A percentile compares a stretch with the other conserved stretches of the same genome.
phyloP scores from a whole-genome alignment of 176 grass and related monocot species.

The Typha latifolia region DNA sequence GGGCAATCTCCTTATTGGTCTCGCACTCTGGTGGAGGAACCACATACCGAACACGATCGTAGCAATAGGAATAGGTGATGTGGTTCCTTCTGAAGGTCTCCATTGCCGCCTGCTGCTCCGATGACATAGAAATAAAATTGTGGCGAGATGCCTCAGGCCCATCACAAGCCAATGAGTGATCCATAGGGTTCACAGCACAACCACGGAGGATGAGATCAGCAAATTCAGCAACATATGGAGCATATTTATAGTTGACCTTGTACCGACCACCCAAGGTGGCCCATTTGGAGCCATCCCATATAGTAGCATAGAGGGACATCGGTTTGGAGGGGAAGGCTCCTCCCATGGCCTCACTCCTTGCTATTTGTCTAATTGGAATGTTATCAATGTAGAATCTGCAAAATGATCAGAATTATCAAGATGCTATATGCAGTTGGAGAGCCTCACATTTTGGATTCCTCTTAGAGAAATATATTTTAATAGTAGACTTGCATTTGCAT shows the following conservation, averaged over 20 bases:
- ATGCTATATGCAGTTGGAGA: neutral
- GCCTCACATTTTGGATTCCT: too few relatives aligned
- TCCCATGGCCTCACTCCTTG: constrained; percentile 51
- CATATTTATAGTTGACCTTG: constrained; percentile 82
- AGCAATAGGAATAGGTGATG: constrained; percentile 85
- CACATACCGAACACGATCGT: constrained; percentile 44
- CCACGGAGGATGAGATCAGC: constrained; percentile 46
- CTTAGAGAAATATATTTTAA: too few relatives aligned
- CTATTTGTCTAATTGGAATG: constrained; percentile 70
- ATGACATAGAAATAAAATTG: constrained; percentile 11
- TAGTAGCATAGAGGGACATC: constrained; percentile 87
- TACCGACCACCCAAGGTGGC: constrained; percentile 81
- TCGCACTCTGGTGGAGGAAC: constrained; percentile 47
- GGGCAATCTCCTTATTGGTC: neutral
- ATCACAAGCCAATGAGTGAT: constrained; percentile 14
- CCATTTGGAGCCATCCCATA: constrained; percentile 91
- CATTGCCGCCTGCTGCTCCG: constrained; percentile 34
- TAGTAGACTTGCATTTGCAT: too few relatives aligned
- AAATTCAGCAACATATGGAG: constrained; percentile 79
- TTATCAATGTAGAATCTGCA: constrained; percentile 82
- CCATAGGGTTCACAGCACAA: constrained; percentile 45
- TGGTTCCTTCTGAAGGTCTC: constrained; percentile 42
- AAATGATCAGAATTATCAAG: neutral
- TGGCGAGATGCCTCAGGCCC: neutral
- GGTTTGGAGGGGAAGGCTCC: constrained; percentile 74